A percentile compares a stretch with the other conserved stretches of the same genome.
These are phyloP conservation scores for Amphichorda felina DNA, from an alignment of 2,329 filamentous ascomycete genomes.

Conservation along the genomic window DNA sequence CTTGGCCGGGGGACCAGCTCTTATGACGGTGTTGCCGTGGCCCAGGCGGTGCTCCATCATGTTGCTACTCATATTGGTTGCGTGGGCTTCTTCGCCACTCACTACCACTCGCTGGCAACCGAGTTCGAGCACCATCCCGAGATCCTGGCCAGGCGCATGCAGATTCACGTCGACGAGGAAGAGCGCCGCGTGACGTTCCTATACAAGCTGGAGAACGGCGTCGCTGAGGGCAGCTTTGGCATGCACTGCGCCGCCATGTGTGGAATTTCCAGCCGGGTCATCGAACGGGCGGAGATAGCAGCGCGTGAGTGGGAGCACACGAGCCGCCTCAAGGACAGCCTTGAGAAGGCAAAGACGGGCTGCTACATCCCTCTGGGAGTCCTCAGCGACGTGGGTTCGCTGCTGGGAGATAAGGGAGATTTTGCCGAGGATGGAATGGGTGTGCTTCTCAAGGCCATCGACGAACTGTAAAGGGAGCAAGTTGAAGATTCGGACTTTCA, in stretches of 20 bases:
- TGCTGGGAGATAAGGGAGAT: slow-evolving; percentile 49
- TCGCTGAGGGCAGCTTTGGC: slow-evolving; percentile 92
- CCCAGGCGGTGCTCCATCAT: slow-evolving; percentile 94
- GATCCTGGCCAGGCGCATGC: slow-evolving; percentile 78
- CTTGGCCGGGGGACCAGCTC: slow-evolving; percentile 88
- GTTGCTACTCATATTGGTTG: slow-evolving; percentile 88
- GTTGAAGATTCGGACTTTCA: background rate
- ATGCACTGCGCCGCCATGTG: slow-evolving; percentile 99
- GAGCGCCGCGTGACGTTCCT: slow-evolving; percentile 87
- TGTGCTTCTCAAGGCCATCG: slow-evolving; percentile 49
- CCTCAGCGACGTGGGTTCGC: slow-evolving; percentile 74
- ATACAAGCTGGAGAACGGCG: slow-evolving; percentile 85
- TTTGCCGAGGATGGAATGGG: slow-evolving; percentile 39
- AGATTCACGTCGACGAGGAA: slow-evolving; percentile 81
- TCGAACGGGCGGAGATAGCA: slow-evolving; percentile 77
- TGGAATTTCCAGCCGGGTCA: slow-evolving; percentile 72
- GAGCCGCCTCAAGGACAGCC: slow-evolving; percentile 73
- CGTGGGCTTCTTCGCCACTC: slow-evolving; percentile 92
- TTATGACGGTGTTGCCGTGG: slow-evolving; percentile 93
- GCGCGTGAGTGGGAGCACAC: slow-evolving; percentile 94
- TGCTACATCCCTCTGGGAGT: slow-evolving; percentile 77
- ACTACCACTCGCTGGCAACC: slow-evolving; percentile 87
- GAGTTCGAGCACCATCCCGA: slow-evolving; percentile 89
- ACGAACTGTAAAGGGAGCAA: slow-evolving; percentile 30
- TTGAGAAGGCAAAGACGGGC: slow-evolving; percentile 68